These are phyloP conservation scores for Plenodomus tracheiphilus DNA, from an alignment of 2,329 filamentous ascomycete species.

Conservation along the genomic window DNA sequence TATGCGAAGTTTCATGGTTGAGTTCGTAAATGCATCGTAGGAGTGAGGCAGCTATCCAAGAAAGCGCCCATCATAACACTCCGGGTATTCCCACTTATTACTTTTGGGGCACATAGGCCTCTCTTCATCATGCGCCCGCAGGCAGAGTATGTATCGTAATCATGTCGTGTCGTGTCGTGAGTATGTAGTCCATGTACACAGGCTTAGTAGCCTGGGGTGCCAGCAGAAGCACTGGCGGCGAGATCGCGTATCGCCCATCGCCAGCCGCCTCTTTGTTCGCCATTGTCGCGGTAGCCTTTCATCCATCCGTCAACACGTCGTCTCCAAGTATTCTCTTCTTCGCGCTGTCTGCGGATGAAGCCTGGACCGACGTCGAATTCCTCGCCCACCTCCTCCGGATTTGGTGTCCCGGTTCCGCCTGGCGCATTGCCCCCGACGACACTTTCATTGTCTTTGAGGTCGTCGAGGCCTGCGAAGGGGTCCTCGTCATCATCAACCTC, in stretches of 20 bases:
- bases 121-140: slow-evolving; percentile 21
- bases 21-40: slow-evolving; percentile 41
- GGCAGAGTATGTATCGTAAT: slow-evolving; percentile 33
- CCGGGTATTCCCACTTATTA: slow-evolving; percentile 39
- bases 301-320: slow-evolving; percentile 89
- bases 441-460: slow-evolving; percentile 71
- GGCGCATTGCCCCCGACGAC: slow-evolving; percentile 31
- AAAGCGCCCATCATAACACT: slow-evolving; percentile 41
- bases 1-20: slow-evolving; percentile 12
- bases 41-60: slow-evolving; percentile 39
- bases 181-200: slow-evolving; percentile 19
- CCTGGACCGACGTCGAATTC: slow-evolving; percentile 97
- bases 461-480: slow-evolving; percentile 91
- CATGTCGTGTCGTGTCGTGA: slow-evolving; percentile 40
- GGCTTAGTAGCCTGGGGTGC: slow-evolving; percentile 20
- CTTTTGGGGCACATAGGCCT: slow-evolving; percentile 26
- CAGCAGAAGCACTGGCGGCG: slow-evolving; percentile 37
- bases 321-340: slow-evolving; percentile 90
- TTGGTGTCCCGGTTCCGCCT: slow-evolving; percentile 21
- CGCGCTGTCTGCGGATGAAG: slow-evolving; percentile 84
- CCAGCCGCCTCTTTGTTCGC: slow-evolving; percentile 59
- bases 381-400: slow-evolving; percentile 68
- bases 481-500: slow-evolving; percentile 86
- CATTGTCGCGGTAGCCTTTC: slow-evolving; percentile 53
- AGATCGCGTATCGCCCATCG: slow-evolving; percentile 70